These are phyloP conservation scores for Blastobotrys robertii DNA, from an alignment of 805 yeast species.

Conservation along the genomic window DNA sequence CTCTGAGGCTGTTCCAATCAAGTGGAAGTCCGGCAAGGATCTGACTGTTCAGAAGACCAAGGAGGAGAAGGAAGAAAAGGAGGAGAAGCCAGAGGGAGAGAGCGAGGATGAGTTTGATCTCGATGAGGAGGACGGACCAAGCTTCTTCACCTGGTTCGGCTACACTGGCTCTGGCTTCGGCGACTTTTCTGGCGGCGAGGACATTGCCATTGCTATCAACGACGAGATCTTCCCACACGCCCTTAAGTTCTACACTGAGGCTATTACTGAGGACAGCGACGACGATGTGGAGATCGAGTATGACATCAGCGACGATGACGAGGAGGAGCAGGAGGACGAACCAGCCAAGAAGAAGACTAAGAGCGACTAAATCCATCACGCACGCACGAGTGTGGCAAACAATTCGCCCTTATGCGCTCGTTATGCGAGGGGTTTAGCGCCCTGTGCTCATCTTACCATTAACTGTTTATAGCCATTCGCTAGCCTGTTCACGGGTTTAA, in stretches of 20 bases:
- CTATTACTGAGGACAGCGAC: slow-evolving; percentile 33
- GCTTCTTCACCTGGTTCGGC: slow-evolving; percentile 78
- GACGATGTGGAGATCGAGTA: slow-evolving; percentile 14
- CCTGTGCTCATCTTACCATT: too few species aligned
- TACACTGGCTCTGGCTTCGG: slow-evolving; percentile 79
- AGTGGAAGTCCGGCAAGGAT: slow-evolving; percentile 64
- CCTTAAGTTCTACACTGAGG: slow-evolving; percentile 69
- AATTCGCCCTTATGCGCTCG: too few species aligned
- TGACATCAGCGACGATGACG: slow-evolving; percentile 13
- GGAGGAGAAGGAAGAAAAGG: slow-evolving; percentile 32
- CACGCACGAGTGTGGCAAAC: too few species aligned
- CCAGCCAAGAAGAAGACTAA: slow-evolving; percentile 16
- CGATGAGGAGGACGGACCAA: not conserved
- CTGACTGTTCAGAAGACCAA: slow-evolving; percentile 38
- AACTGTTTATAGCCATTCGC: too few species aligned
- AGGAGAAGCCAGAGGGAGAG: not conserved
- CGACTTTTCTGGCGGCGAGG: slow-evolving; percentile 70
- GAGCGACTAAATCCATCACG: slow-evolving; percentile 1
- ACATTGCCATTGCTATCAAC: slow-evolving; percentile 56
- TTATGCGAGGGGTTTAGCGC: too few species aligned
- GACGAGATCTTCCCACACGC: slow-evolving; percentile 85
- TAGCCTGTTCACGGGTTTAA: too few species aligned
- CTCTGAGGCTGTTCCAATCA: slow-evolving; percentile 44
- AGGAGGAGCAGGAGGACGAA: slow-evolving; percentile 12
- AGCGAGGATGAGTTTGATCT: not conserved